Base-by-base conservation (phyloP, 2,329 filamentous ascomycete genomes). In the Scedosporium boydii region DNA sequence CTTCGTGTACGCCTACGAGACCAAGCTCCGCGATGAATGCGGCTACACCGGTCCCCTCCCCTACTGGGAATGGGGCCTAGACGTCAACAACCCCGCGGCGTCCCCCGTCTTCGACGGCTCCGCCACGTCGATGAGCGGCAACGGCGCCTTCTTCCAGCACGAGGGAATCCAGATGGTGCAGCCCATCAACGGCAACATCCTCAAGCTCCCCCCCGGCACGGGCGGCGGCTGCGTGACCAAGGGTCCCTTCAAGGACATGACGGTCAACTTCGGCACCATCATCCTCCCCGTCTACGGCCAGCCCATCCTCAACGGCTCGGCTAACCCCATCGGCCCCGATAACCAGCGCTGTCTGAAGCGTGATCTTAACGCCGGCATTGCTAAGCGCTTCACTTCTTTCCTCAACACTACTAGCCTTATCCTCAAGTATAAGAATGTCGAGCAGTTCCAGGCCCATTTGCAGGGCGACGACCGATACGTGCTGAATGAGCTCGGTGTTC, bases 41-140 rank as follows among this genome's bases (percentile, higher is more conserved):
- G 67, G 67, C 12, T 71, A 64, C 63, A 65, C 64, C 3, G 69
- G 66, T 21, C 38, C 18, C 12, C 55, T 63, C 21, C 61, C 75
- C 59, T 82, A 81, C 72, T 77, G 76, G 71, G 78, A 82, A 67
- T 83, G 80, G 80, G 73, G 74, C 1, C 75, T 73, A 65, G 78
- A 76, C 68, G 74, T 77, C 6, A 64, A 69, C 1, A 76, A 80
- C n/a, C 74, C 76, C 62, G 63, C 70, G 48, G 72, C 76, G 63
- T 82, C 80, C 0, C 78, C 80, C 26, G 68, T 83, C 51, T 83
- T 86, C 66, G 78, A 82, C 66, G 82, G 82, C 61, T 76, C 76
- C 63, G 72, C 71, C 2, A 78, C 75, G 63, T 76, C 73, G 59
- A 67, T 81, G 71, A 75, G 76, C 12, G 78, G 79, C 14, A 77